phyloP scores from a whole-genome alignment of 257 asterid genomes.

The Voacanga thouarsii region DNA sequence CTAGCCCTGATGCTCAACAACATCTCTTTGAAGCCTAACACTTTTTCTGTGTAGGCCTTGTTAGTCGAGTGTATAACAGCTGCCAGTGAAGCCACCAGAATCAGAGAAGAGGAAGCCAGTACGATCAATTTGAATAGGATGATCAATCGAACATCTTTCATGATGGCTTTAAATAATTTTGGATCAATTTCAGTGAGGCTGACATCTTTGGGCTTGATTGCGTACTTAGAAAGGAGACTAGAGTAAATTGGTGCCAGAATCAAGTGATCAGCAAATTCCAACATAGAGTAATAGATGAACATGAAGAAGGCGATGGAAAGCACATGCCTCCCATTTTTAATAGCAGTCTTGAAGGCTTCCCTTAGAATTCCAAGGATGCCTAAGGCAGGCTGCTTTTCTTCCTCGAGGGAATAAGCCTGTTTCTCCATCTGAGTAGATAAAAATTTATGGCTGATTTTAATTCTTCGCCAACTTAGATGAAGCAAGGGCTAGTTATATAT shows the following conservation, averaged over 20 bases:
- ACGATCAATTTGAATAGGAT: not conserved
- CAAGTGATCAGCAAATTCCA: not conserved
- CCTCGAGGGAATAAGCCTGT: not conserved
- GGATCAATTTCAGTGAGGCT: not conserved
- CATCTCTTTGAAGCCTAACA: not conserved
- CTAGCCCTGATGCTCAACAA: not conserved
- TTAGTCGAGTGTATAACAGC: conserved; percentile 4
- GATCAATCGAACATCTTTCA: conserved; percentile 11
- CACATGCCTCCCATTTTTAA: conserved; percentile 7
- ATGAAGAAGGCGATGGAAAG: conserved; percentile 5
- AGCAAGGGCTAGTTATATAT: too few species aligned
- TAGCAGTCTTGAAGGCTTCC: conserved; percentile 10
- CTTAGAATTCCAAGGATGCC: conserved; percentile 13
- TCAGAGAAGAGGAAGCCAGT: conserved; percentile 1
- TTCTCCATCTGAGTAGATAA: not conserved
- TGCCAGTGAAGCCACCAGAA: not conserved
- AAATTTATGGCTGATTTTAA: too few species aligned
- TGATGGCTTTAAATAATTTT: not conserved
- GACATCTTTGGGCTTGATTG: not conserved
- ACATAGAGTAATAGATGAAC: not conserved
- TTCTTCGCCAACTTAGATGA: too few species aligned
- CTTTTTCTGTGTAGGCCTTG: conserved; percentile 13
- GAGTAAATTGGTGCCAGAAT: not conserved
- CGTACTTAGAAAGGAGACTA: not conserved
- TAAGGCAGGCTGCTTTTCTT: conserved; percentile 7